Percentiles rank a stretch among this genome's conserved stretches.
Evolutionary conservation across 106 monocot genomes (phyloP).

Genomic region (Acorus gramineus): DNA sequence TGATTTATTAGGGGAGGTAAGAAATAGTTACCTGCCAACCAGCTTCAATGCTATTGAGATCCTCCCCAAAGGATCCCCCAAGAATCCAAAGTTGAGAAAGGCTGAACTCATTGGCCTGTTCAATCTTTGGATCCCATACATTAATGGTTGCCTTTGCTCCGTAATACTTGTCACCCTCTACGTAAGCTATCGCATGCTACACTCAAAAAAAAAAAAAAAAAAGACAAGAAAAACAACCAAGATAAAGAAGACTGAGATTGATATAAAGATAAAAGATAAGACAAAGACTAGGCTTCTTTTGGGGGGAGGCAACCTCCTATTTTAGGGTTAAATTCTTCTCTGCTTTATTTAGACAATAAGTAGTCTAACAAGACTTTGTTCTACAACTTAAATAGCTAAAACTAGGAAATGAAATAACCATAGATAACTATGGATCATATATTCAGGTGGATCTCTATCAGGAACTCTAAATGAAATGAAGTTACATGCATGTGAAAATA

Average conservation of each 20-base stretch:
- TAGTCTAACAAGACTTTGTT: no score
- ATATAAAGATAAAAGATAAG: not conserved
- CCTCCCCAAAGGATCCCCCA: conserved; percentile 80
- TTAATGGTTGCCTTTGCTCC: conserved; percentile 96
- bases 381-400: no score
- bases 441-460: no score
- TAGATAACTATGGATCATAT: no score
- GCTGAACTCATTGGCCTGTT: conserved; percentile 89
- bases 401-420: no score
- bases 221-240: conserved; percentile 4
- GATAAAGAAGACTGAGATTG: conserved; percentile 3
- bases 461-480: not conserved
- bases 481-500: not conserved
- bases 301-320: no score
- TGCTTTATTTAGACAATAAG: no score
- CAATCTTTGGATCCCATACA: conserved; percentile 87
- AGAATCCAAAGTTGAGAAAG: conserved; percentile 88
- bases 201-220: conserved; percentile 16
- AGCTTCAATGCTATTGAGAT: conserved; percentile 97
- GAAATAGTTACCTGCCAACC: conserved; percentile 73
- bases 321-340: no score
- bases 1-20: not conserved
- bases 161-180: conserved; percentile 83
- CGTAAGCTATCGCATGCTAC: conserved; percentile 93
- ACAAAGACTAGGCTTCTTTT: no score